Percentiles rank a stretch among this genome's conserved stretches.
Evolutionary conservation across 345 rosid species (phyloP).

Genomic region (Arabidopsis suecica): DNA sequence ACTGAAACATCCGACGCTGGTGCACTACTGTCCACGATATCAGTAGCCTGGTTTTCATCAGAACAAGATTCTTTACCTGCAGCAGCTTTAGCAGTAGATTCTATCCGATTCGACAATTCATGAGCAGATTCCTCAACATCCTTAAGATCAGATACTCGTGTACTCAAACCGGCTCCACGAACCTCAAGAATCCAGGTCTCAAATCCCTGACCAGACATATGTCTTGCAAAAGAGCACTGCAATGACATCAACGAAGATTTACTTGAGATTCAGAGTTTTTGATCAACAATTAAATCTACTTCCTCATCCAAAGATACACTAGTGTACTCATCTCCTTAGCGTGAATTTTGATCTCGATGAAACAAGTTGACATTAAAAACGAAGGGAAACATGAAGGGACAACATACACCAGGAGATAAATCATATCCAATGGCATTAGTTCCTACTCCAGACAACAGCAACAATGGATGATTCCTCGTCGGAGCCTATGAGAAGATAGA

Average conservation of each 20-base stretch:
- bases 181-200: slow-evolving; percentile 98
- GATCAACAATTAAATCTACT: neutral
- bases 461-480: slow-evolving; percentile 79
- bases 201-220: slow-evolving; percentile 86
- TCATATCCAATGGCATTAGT: slow-evolving; percentile 96
- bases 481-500: slow-evolving; percentile 58
- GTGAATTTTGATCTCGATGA: slow-evolving; percentile 9
- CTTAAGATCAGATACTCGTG: slow-evolving; percentile 60
- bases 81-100: slow-evolving; percentile 58
- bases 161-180: slow-evolving; percentile 94
- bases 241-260: slow-evolving; percentile 25
- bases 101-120: slow-evolving; percentile 59
- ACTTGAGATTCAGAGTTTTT: neutral
- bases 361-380: neutral
- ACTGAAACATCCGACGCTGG: slow-evolving; percentile 47
- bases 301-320: neutral
- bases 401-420: slow-evolving; percentile 78
- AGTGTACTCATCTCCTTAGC: neutral
- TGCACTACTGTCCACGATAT: slow-evolving; percentile 35
- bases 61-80: slow-evolving; percentile 52
- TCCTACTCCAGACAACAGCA: slow-evolving; percentile 92
- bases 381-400: slow-evolving; percentile 12
- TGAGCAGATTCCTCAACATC: slow-evolving; percentile 60
- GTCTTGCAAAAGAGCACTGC: slow-evolving; percentile 91
- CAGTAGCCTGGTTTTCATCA: slow-evolving; percentile 37